A percentile compares a stretch with the other conserved stretches of the same genome.
Conservation (phyloP, 192 early-diverging fungal species). For the Coemansia sp. region DNA sequence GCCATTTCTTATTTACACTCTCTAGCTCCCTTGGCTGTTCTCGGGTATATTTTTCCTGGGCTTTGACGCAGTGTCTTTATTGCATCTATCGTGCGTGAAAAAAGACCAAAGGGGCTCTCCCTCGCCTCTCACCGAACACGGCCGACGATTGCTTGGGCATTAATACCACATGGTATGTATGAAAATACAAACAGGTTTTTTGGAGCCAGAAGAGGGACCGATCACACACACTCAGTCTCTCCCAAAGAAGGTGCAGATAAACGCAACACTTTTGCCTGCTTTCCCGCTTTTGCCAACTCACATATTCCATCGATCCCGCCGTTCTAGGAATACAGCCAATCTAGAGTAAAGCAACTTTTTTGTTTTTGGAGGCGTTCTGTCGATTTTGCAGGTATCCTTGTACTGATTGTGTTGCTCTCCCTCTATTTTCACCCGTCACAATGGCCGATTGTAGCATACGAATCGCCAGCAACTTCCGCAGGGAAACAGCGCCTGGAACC, state of each 20-base stretch:
- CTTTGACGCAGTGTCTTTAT: not conserved
- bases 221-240: not conserved
- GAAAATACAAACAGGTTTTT: not conserved
- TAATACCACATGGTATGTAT: slow-evolving; percentile 2
- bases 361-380: no score
- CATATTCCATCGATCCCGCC: not conserved
- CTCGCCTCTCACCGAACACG: not conserved
- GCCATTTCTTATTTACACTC: not conserved
- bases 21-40: not conserved
- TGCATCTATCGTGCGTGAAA: not conserved
- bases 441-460: slow-evolving; percentile 14
- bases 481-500: slow-evolving; percentile 11
- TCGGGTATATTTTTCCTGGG: not conserved
- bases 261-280: not conserved
- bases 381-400: not conserved
- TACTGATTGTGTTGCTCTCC: not conserved
- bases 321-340: no score
- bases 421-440: not conserved
- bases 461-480: slow-evolving; percentile 7
- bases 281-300: not conserved
- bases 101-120: no score
- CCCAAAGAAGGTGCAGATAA: not conserved
- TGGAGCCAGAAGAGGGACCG: not conserved
- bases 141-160: not conserved
- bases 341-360: no score